A percentile compares a stretch with the other conserved stretches of the same genome.
phyloP scores from a whole-genome alignment of 2,329 filamentous ascomycete genomes.

The Hymenotorrendiella dingleyae region DNA sequence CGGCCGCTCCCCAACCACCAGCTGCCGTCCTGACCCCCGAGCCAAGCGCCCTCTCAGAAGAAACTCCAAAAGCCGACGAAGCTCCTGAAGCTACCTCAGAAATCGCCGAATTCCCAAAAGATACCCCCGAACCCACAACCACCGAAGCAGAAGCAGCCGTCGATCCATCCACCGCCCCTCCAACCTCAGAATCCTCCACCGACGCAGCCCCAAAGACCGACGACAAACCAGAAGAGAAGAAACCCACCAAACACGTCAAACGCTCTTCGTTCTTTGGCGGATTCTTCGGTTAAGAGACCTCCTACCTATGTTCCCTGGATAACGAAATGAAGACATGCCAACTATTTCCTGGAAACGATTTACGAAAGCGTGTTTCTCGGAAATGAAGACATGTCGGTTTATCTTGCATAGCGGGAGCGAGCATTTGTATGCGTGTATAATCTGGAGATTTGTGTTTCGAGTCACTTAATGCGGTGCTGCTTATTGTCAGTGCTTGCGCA shows the following conservation, averaged over 20 bases:
- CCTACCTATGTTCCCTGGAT: too few species aligned
- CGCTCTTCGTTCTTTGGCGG: constrained; percentile 9
- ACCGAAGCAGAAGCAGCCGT: not conserved
- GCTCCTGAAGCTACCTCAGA: not conserved
- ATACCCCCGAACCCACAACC: not conserved
- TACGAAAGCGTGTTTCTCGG: too few species aligned
- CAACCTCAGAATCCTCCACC: not conserved
- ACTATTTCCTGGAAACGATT: too few species aligned
- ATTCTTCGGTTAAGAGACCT: constrained; percentile 5
- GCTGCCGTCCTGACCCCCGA: not conserved
- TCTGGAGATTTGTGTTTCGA: too few species aligned
- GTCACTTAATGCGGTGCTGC: too few species aligned
- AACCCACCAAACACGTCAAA: constrained; percentile 6
- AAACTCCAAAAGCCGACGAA: not conserved
- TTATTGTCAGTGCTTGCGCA: too few species aligned
- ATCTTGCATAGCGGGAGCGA: too few species aligned
- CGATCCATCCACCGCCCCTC: too few species aligned
- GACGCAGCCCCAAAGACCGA: not conserved
- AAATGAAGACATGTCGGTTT: too few species aligned
- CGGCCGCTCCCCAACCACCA: not conserved
- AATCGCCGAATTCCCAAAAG: not conserved
- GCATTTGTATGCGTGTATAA: too few species aligned
- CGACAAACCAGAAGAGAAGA: not conserved
- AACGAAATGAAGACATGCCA: too few species aligned
- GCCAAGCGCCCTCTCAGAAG: not conserved